Evolutionary conservation across 805 yeast species (phyloP).

Genomic region (Jamesozyma piceae): DNA sequence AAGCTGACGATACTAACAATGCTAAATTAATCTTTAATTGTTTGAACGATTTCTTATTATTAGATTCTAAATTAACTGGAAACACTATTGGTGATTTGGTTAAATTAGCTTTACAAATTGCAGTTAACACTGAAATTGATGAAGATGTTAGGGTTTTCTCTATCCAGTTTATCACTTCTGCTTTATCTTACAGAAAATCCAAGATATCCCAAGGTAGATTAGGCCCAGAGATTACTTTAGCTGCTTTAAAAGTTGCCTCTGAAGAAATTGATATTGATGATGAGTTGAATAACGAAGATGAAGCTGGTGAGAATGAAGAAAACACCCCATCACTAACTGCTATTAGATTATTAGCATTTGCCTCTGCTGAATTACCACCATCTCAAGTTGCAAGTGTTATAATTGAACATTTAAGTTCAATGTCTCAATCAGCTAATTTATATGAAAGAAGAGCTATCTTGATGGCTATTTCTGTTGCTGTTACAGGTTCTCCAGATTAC

Average conservation of each 20-base stretch:
- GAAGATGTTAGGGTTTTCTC: constrained; percentile 79
- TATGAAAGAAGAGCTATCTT: constrained; percentile 83
- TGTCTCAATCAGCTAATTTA: constrained; percentile 54
- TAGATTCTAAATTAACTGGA: constrained; percentile 74
- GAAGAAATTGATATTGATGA: constrained; percentile 74
- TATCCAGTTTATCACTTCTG: constrained; percentile 72
- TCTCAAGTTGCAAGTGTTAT: constrained; percentile 80
- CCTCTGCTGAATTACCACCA: constrained; percentile 83
- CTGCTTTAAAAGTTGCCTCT: constrained; percentile 68
- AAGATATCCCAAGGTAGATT: constrained; percentile 71
- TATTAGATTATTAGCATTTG: constrained; percentile 64
- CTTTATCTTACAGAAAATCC: constrained; percentile 69
- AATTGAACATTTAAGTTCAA: constrained; percentile 49
- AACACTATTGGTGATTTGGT: constrained; percentile 60
- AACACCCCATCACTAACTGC: constrained; percentile 70
- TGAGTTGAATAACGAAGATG: constrained; percentile 70
- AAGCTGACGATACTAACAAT: constrained; percentile 59
- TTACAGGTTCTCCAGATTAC: constrained; percentile 91
- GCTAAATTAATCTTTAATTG: constrained; percentile 74
- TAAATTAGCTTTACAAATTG: constrained; percentile 65
- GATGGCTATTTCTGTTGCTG: constrained; percentile 70
- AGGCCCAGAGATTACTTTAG: constrained; percentile 69
- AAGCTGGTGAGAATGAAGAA: constrained; percentile 90
- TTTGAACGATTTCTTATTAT: constrained; percentile 66
- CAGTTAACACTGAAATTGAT: constrained; percentile 55